These are phyloP conservation scores for Aspergillus uvarum DNA, from an alignment of 2,329 filamentous ascomycete species.

Conservation along the genomic window DNA sequence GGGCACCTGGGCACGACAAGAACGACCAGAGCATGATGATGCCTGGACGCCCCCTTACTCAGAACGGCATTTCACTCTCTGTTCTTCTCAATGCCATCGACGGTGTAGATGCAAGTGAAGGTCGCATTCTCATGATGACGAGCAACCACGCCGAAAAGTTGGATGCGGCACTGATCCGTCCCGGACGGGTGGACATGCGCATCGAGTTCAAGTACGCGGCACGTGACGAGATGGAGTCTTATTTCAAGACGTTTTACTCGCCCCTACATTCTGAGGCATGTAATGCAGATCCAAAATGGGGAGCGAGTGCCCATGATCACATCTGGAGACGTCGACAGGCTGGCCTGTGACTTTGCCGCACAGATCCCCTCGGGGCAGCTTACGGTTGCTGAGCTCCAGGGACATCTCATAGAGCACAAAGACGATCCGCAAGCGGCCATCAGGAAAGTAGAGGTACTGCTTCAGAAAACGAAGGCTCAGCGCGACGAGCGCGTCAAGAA, in stretches of 20 bases:
- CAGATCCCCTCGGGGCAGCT: neutral
- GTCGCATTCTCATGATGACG: constrained; percentile 2
- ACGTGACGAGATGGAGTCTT: neutral
- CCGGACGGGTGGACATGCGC: neutral
- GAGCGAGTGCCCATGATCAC: neutral
- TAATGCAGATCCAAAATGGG: neutral
- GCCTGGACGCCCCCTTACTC: no score
- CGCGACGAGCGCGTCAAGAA: neutral
- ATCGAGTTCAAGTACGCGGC: neutral
- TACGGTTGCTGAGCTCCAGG: neutral
- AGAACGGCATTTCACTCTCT: neutral
- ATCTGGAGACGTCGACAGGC: neutral
- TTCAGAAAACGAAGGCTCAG: neutral
- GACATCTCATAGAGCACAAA: neutral
- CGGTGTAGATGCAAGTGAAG: neutral
- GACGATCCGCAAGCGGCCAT: neutral
- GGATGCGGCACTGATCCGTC: neutral
- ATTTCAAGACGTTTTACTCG: neutral
- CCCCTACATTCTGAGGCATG: neutral
- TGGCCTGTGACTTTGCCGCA: neutral
- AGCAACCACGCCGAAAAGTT: neutral
- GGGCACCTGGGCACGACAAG: neutral
- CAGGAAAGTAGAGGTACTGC: neutral
- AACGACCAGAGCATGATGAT: neutral
- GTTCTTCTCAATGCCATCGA: neutral